Conservation (phyloP, 164 flowering plant species). For the Chloranthus sessilifolius region DNA sequence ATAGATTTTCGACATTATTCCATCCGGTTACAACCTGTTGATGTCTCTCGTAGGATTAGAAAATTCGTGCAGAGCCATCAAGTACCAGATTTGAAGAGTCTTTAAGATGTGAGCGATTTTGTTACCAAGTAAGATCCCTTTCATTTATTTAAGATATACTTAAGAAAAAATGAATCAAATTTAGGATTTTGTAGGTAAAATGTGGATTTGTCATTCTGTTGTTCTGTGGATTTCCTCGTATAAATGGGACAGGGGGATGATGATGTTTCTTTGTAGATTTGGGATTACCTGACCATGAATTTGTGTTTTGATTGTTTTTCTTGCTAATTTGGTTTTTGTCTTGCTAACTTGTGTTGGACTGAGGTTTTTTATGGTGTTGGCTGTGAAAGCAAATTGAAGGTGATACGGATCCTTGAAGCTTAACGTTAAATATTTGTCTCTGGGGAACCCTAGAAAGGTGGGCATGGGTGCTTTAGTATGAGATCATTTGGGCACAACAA, state of each 20-base stretch:
- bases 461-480: too few species aligned
- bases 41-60: slow-evolving; percentile 76
- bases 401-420: too few species aligned
- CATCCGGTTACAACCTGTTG: slow-evolving; percentile 87
- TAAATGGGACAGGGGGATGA: not conserved
- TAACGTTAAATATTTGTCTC: too few species aligned
- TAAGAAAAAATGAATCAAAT: too few species aligned
- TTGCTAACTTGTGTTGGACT: too few species aligned
- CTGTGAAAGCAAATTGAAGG: too few species aligned
- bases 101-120: slow-evolving; percentile 91
- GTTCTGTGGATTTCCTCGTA: slow-evolving; percentile 1
- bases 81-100: slow-evolving; percentile 80
- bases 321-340: too few species aligned
- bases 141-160: not conserved
- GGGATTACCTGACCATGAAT: not conserved
- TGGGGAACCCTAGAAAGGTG: too few species aligned
- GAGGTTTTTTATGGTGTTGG: too few species aligned
- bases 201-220: not conserved
- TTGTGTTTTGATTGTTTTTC: not conserved
- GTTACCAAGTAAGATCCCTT: slow-evolving; percentile 65
- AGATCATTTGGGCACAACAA: too few species aligned
- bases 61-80: slow-evolving; percentile 92
- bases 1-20: slow-evolving; percentile 95
- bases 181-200: not conserved
- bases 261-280: not conserved